A percentile compares a stretch with the other conserved stretches of the same genome.
These are phyloP conservation scores for Dinochytrium kinnereticum DNA, from an alignment of 371 early-diverging fungal genomes.

Conservation along the genomic window DNA sequence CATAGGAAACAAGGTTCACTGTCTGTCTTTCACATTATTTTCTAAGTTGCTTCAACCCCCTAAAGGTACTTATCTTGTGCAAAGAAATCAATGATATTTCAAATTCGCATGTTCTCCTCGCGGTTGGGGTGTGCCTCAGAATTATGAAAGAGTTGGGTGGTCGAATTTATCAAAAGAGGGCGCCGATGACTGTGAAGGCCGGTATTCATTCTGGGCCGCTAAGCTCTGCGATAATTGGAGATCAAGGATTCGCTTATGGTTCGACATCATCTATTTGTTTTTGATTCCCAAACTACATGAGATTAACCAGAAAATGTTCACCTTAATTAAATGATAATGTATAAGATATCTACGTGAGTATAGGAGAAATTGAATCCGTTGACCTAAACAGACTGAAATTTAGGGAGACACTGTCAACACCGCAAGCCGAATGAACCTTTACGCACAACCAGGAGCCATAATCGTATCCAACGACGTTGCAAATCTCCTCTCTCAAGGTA, in stretches of 20 bases:
- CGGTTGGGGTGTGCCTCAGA: not conserved
- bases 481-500: not conserved
- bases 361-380: too few relatives aligned
- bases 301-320: too few relatives aligned
- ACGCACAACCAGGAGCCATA: not conserved
- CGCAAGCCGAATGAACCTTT: not conserved
- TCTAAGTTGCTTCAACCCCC: not conserved
- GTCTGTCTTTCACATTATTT: not conserved
- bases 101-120: not conserved
- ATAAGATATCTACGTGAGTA: too few relatives aligned
- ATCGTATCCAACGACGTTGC: not conserved
- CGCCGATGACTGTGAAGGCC: not conserved
- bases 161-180: not conserved
- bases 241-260: not conserved
- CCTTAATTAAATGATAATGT: too few relatives aligned
- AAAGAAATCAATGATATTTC: not conserved
- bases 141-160: not conserved
- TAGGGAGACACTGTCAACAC: not conserved
- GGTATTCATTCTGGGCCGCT: not conserved
- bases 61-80: not conserved
- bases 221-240: not conserved
- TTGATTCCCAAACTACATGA: too few relatives aligned
- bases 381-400: not conserved
- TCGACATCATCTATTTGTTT: not conserved
- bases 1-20: not conserved